phyloP scores from a whole-genome alignment of 208 protist genomes.

The Acanthamoeba royreba region DNA sequence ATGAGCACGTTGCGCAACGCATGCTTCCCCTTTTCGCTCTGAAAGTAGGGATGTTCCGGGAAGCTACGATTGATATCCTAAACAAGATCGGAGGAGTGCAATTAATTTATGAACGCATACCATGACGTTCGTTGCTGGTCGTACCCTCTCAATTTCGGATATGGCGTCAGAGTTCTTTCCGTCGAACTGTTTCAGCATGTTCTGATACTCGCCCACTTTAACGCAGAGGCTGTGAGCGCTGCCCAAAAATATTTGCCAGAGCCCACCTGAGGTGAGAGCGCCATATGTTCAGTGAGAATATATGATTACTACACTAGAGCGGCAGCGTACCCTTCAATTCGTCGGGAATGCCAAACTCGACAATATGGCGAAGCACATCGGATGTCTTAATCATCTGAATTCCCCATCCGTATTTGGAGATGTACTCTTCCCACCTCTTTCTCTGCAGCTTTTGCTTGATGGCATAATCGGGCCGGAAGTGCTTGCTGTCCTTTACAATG shows the following conservation, averaged over 20 bases:
- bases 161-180: not conserved
- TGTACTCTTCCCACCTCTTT: slow-evolving; percentile 22
- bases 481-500: slow-evolving; percentile 12
- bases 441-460: slow-evolving; percentile 1
- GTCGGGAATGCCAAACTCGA: slow-evolving; percentile 25
- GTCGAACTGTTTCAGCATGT: slow-evolving; percentile 14
- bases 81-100: not conserved
- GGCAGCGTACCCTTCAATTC: not conserved
- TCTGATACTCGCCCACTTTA: slow-evolving; percentile 6
- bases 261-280: not conserved
- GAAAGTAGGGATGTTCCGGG: slow-evolving; percentile 66
- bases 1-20: slow-evolving; percentile 54
- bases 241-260: slow-evolving; percentile 37
- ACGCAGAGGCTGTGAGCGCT: slow-evolving; percentile 1
- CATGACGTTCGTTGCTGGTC: not conserved
- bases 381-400: slow-evolving; percentile 37
- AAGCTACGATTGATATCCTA: slow-evolving; percentile 63
- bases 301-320: not conserved
- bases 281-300: not conserved
- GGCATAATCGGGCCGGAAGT: not conserved
- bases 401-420: slow-evolving; percentile 28
- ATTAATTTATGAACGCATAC: not conserved
- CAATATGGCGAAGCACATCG: not conserved
- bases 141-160: slow-evolving; percentile 22
- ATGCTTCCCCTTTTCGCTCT: slow-evolving; percentile 28